These are phyloP conservation scores for Pseudozyma hubeiensis DNA, from an alignment of 1,284 basidiomycete species.

Conservation along the genomic window DNA sequence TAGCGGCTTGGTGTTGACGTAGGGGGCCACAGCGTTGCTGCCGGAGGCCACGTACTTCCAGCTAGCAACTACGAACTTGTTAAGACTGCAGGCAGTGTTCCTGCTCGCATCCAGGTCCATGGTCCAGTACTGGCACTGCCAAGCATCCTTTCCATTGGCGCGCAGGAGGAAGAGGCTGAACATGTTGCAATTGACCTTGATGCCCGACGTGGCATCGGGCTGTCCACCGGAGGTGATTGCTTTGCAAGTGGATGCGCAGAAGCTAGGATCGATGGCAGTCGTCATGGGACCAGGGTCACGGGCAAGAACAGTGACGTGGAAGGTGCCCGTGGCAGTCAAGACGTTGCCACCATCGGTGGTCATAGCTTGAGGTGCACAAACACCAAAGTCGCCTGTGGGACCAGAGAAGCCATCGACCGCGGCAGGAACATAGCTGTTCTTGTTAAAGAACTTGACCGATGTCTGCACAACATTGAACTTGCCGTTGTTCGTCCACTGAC, in stretches of 20 bases:
- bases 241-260: neutral
- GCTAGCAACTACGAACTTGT: neutral
- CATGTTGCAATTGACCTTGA: conserved; percentile 10
- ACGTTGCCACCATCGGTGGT: neutral
- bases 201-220: neutral
- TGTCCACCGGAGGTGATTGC: neutral
- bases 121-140: conserved; percentile 13
- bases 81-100: conserved; percentile 1
- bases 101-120: neutral
- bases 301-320: neutral
- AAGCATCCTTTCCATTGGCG: conserved; percentile 2
- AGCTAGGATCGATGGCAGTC: neutral
- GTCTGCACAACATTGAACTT: neutral
- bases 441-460: neutral
- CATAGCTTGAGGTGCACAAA: neutral
- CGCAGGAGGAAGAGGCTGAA: conserved; percentile 6
- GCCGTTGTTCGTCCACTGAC: conserved; percentile 9
- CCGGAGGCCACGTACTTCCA: conserved; percentile 4
- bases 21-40: neutral
- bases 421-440: neutral
- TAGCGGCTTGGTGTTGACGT: neutral
- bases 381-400: neutral
- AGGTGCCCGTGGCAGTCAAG: neutral
- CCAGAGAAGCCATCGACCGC: neutral
- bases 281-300: conserved; percentile 1